Evolutionary conservation across 2,329 filamentous ascomycete genomes (phyloP).

Genomic region (Fusarium stilboides): DNA sequence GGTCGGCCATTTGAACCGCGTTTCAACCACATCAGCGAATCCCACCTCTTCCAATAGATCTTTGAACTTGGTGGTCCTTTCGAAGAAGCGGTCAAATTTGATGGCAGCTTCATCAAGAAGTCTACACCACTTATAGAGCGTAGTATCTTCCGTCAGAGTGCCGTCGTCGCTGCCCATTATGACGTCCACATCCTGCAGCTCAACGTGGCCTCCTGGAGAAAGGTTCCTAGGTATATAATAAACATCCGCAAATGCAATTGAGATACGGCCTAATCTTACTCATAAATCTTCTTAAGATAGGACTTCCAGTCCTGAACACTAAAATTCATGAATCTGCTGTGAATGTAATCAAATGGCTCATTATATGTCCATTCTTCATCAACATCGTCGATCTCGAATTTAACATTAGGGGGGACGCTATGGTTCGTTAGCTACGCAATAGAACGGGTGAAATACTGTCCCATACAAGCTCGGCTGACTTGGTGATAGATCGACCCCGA

Average conservation of each 20-base stretch:
- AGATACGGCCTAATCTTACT: neutral
- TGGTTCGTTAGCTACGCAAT: neutral
- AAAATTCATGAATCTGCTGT: slow-evolving; percentile 38
- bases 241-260: accelerated
- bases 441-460: accelerated
- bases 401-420: slow-evolving; percentile 26
- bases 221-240: slow-evolving; percentile 13
- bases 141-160: slow-evolving; percentile 35
- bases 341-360: slow-evolving; percentile 23
- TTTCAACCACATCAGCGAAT: slow-evolving; percentile 65
- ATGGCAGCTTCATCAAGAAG: slow-evolving; percentile 50
- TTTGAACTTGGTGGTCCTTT: slow-evolving; percentile 42
- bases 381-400: slow-evolving; percentile 26
- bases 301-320: slow-evolving; percentile 27
- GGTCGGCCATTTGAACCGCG: slow-evolving; percentile 63
- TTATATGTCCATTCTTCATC: slow-evolving; percentile 28
- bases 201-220: slow-evolving; percentile 36
- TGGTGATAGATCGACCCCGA: slow-evolving; percentile 29
- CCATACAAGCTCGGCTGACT: slow-evolving; percentile 24
- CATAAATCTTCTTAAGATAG: slow-evolving; percentile 18
- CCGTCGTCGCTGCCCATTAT: slow-evolving; percentile 35
- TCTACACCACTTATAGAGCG: slow-evolving; percentile 45
- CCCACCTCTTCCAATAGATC: slow-evolving; percentile 62
- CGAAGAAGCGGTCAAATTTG: slow-evolving; percentile 50
- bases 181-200: slow-evolving; percentile 42